A percentile compares a stretch with the other conserved stretches of the same genome.
phyloP scores from a whole-genome alignment of 768 basidiomycete species.

The Stropharia rugosoannulata region DNA sequence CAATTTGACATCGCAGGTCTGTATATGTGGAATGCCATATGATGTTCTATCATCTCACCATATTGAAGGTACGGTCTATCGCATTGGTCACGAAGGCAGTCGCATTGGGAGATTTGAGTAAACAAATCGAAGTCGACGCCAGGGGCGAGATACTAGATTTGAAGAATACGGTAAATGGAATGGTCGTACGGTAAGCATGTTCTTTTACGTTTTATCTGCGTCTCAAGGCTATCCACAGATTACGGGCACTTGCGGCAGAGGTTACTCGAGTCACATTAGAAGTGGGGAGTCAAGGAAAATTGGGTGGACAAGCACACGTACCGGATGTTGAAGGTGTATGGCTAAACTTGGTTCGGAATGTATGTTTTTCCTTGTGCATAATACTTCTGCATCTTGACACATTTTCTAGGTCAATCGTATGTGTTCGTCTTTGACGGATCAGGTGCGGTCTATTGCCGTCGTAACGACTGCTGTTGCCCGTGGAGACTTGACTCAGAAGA shows the following conservation, averaged over 20 bases:
- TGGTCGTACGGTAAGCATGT: constrained; percentile 44
- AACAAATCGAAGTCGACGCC: constrained; percentile 90
- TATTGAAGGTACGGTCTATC: constrained; percentile 69
- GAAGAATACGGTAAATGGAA: constrained; percentile 63
- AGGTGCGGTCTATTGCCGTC: constrained; percentile 80
- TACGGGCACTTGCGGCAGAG: constrained; percentile 73
- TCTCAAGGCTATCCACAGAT: constrained; percentile 18
- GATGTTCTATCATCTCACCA: neutral
- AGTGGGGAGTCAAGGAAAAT: constrained; percentile 85
- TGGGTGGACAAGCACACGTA: constrained; percentile 87
- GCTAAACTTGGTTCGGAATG: constrained; percentile 78
- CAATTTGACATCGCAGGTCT: constrained; percentile 71
- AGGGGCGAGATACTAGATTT: constrained; percentile 88
- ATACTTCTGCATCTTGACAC: neutral
- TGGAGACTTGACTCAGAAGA: constrained; percentile 90
- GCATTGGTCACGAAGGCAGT: constrained; percentile 94
- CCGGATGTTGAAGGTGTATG: constrained; percentile 93
- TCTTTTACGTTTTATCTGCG: constrained; percentile 14
- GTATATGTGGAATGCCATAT: neutral
- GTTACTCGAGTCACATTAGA: constrained; percentile 83
- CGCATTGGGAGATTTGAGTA: constrained; percentile 84
- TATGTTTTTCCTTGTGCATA: constrained; percentile 27
- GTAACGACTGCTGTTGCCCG: constrained; percentile 90
- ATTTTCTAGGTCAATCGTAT: constrained; percentile 65
- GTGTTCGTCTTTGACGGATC: constrained; percentile 78